Conservation (phyloP, 257 asterid genomes). For the Capsicum chinense region DNA sequence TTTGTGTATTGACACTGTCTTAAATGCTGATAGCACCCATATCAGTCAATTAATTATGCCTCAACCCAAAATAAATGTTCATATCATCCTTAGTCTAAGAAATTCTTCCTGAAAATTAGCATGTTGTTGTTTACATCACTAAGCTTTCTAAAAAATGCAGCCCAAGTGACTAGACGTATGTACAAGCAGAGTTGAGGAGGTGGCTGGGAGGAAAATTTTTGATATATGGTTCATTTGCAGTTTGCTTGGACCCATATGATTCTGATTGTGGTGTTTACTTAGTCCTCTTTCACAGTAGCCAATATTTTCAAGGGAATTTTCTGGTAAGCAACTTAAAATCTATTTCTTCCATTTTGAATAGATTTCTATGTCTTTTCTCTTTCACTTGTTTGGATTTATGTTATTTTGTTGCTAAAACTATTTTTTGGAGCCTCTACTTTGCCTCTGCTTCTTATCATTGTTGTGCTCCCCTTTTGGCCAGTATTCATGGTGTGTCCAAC, state of each 20-base stretch:
- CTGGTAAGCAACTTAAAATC: too few relatives aligned
- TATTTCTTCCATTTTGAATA: too few relatives aligned
- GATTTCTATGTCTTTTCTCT: too few relatives aligned
- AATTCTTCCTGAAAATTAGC: neutral
- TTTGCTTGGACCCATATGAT: conserved; percentile 93
- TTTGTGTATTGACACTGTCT: neutral
- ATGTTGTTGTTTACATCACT: conserved; percentile 32
- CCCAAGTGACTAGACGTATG: conserved; percentile 88
- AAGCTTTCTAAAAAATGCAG: conserved; percentile 53
- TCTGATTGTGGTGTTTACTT: conserved; percentile 74
- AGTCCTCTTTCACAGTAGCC: conserved; percentile 47
- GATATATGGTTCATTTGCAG: conserved; percentile 65
- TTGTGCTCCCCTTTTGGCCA: neutral
- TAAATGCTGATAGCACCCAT: neutral
- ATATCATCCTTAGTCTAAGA: neutral
- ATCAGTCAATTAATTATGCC: neutral
- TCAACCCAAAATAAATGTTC: neutral
- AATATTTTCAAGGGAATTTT: too few relatives aligned
- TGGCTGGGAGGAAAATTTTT: conserved; percentile 73
- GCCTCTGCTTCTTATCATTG: neutral
- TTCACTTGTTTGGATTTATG: too few relatives aligned
- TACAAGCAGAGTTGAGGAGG: conserved; percentile 83
- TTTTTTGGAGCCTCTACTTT: too few relatives aligned
- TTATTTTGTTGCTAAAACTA: too few relatives aligned
- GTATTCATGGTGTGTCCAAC: conserved; percentile 12